phyloP scores from a whole-genome alignment of 2,329 filamentous ascomycete genomes.

The Xylariaceae sp. region DNA sequence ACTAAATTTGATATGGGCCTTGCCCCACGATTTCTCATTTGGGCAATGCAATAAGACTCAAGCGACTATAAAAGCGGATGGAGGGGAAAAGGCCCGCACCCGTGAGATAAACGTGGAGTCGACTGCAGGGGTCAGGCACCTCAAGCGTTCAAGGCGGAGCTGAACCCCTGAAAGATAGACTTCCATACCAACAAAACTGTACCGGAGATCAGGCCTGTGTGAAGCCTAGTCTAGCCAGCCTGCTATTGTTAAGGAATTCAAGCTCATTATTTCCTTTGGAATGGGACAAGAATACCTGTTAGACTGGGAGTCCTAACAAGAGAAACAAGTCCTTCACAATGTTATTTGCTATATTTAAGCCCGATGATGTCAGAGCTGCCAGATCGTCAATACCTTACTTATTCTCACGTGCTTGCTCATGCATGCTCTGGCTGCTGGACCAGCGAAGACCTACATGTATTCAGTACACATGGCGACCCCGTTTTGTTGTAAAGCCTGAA shows the following conservation, averaged over 20 bases:
- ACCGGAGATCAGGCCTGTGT: slow-evolving; percentile 17
- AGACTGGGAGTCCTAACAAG: too few relatives aligned
- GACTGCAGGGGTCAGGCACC: slow-evolving; percentile 17
- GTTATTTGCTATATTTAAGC: not conserved
- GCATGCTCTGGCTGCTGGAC: too few relatives aligned
- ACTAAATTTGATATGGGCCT: too few relatives aligned
- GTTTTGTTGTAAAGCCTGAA: slow-evolving; percentile 13
- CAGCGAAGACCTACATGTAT: not conserved
- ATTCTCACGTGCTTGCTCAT: not conserved
- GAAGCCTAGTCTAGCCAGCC: too few relatives aligned
- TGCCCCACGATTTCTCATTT: slow-evolving; percentile 12
- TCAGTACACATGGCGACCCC: not conserved
- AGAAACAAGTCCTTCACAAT: too few relatives aligned
- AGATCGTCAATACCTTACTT: too few relatives aligned
- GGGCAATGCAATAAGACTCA: slow-evolving; percentile 1
- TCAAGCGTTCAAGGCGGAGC: slow-evolving; percentile 11
- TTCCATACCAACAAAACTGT: slow-evolving; percentile 4
- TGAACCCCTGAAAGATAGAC: slow-evolving; percentile 14
- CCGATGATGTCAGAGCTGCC: slow-evolving; percentile 13
- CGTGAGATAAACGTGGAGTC: slow-evolving; percentile 27
- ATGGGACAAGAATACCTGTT: not conserved
- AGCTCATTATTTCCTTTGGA: not conserved
- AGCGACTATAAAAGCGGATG: not conserved
- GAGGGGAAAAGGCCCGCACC: slow-evolving; percentile 3
- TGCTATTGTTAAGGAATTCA: not conserved